phyloP scores from a whole-genome alignment of 2,329 filamentous ascomycete genomes.

The Sporothrix euskadiensis region DNA sequence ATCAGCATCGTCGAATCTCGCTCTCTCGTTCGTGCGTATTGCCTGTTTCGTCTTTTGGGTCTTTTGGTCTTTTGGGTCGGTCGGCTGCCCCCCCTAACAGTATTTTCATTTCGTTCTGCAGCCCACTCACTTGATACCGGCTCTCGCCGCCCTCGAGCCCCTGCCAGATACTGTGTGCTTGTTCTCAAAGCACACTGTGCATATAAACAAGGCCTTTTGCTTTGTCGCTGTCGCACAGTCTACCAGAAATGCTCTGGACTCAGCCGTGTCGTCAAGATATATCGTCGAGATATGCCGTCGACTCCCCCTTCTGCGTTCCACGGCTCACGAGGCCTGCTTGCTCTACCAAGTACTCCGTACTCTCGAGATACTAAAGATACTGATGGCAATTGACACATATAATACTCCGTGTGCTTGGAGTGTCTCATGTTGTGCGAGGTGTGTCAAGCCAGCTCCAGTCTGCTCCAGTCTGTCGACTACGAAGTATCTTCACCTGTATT shows the following conservation, averaged over 20 bases:
- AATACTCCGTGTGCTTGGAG: neutral
- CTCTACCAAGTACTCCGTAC: neutral
- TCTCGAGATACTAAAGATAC: neutral
- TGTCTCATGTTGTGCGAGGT: constrained; percentile 14
- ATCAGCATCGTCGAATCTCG: constrained; percentile 20
- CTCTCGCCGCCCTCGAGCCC: neutral
- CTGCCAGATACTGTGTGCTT: neutral
- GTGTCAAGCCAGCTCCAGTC: neutral
- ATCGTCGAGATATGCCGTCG: neutral
- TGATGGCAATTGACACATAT: neutral
- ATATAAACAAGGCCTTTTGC: neutral
- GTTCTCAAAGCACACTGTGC: neutral
- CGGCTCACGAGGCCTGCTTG: neutral
- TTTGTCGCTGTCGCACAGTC: neutral
- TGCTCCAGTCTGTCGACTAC: neutral
- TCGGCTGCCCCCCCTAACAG: neutral
- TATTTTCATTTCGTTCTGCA: constrained; percentile 15
- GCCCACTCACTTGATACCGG: constrained; percentile 9
- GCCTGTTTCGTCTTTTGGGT: constrained; percentile 7
- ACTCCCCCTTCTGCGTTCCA: neutral
- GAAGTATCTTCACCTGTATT: neutral
- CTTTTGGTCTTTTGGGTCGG: too few relatives aligned
- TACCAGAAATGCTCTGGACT: neutral
- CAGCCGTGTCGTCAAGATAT: neutral
- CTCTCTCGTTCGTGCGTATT: neutral